phyloP scores from a whole-genome alignment of 768 basidiomycete species.

The Psilocybe subaeruginosa region DNA sequence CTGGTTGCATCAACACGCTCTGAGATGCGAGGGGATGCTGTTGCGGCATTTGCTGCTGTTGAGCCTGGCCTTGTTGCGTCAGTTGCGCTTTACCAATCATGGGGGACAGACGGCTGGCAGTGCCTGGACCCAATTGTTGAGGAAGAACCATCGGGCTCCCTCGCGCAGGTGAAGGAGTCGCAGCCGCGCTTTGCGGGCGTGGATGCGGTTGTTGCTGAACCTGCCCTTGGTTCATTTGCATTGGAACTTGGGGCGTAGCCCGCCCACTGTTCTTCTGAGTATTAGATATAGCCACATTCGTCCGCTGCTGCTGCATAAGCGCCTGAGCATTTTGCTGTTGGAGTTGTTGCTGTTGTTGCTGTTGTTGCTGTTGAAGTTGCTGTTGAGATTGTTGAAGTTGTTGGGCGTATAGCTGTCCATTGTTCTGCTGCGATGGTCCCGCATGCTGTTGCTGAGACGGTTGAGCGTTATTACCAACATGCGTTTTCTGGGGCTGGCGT shows the following conservation, averaged over 20 bases:
- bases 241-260: constrained; percentile 19
- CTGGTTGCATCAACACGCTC: constrained; percentile 20
- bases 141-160: constrained; percentile 39
- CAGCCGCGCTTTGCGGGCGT: constrained; percentile 9
- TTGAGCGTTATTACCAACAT: not conserved
- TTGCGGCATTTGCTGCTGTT: constrained; percentile 20
- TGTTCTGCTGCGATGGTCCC: not conserved
- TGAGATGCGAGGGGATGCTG: constrained; percentile 25
- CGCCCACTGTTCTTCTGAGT: constrained; percentile 22
- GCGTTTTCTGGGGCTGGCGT: not conserved
- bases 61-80: constrained; percentile 19
- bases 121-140: constrained; percentile 29
- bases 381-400: constrained; percentile 8
- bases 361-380: constrained; percentile 17
- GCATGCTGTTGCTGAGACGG: constrained; percentile 8
- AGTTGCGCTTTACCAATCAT: constrained; percentile 30
- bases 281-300: constrained; percentile 7
- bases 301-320: constrained; percentile 22
- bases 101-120: constrained; percentile 19
- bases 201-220: constrained; percentile 22
- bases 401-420: constrained; percentile 11
- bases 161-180: constrained; percentile 30
- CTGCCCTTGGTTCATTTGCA: constrained; percentile 31
- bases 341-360: constrained; percentile 15
- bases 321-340: constrained; percentile 17